These are phyloP conservation scores for Backusella circina DNA, from an alignment of 192 early-diverging fungal species.

Conservation along the genomic window DNA sequence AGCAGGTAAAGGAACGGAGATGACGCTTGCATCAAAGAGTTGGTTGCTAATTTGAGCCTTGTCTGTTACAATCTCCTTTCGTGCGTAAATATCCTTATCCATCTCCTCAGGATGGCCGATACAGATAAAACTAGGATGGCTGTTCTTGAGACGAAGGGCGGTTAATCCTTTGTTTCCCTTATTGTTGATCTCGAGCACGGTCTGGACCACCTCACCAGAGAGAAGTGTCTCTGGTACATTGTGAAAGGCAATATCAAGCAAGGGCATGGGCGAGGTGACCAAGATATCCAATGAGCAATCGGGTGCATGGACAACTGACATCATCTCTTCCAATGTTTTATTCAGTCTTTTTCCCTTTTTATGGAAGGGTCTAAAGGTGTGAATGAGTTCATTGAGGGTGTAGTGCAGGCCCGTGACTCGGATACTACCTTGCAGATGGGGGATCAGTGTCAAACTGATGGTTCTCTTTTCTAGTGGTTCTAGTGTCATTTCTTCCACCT, in stretches of 20 bases:
- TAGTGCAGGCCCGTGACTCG: slow-evolving; percentile 73
- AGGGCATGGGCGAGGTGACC: slow-evolving; percentile 80
- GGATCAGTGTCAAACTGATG: slow-evolving; percentile 60
- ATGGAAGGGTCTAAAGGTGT: slow-evolving; percentile 61
- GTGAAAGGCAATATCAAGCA: slow-evolving; percentile 75
- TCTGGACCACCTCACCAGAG: slow-evolving; percentile 76
- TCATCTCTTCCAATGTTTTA: slow-evolving; percentile 68
- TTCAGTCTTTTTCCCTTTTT: slow-evolving; percentile 71
- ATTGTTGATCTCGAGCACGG: slow-evolving; percentile 79
- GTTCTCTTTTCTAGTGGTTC: slow-evolving; percentile 45
- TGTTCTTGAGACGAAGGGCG: slow-evolving; percentile 70
- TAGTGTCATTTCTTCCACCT: slow-evolving; percentile 43
- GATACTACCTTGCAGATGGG: slow-evolving; percentile 72
- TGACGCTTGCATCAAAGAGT: slow-evolving; percentile 52
- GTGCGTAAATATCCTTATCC: slow-evolving; percentile 38
- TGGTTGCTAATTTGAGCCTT: slow-evolving; percentile 42
- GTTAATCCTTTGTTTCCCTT: slow-evolving; percentile 72
- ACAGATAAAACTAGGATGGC: slow-evolving; percentile 85
- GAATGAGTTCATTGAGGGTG: slow-evolving; percentile 74
- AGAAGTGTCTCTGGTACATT: slow-evolving; percentile 74
- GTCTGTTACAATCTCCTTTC: neutral
- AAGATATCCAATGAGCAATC: slow-evolving; percentile 69
- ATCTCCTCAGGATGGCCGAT: slow-evolving; percentile 50
- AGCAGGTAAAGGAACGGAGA: slow-evolving; percentile 44
- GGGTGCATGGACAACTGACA: slow-evolving; percentile 55